Base-by-base conservation (phyloP, 371 early-diverging fungal genomes). In the Mortierella sp. region DNA sequence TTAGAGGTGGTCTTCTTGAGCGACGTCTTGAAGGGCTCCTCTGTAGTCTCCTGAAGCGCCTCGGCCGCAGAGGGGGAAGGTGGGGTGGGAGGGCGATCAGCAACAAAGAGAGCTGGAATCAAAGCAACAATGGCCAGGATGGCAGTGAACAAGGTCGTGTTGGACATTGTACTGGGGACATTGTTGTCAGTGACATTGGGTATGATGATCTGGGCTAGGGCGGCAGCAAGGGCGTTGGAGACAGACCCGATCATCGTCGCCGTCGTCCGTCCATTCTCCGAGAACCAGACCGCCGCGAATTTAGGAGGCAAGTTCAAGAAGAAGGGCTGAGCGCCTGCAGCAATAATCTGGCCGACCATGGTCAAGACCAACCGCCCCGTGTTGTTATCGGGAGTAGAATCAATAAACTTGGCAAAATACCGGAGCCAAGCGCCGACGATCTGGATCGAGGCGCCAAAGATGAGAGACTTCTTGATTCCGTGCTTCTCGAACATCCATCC, bases 211-310 rank as follows among this genome's bases (percentile, higher is more conserved):
- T 92, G 90, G 41, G 89, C 91, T 16, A 93, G 48, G 21, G 93
- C 93, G 44, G 90, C 91, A 71, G 93, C 93, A 44, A 89, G 51
- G 16, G 88, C 88, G 29, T 88, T 87, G 68, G 88, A 79, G 49
- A 90, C 87, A 10, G 88, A 84, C 56, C 88, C 89, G 70, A 94
- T 89, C 84, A 92, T 91, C 75, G 93, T 93, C 24, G 94, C 93
- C 32, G 92, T 92, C 27, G 94, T 90, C 44, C 94, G 84, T 54
- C 90, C 90, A 49, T 89, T 89, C 75, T 93, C 93, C 8, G 93
- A 89, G 87, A 94, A 94, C 95, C 95, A 94, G 32, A 89, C 88
- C 18, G 93, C 90, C 2, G 93, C 91, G 82, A 91, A 90, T 89
- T 93, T 90, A 41, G 93, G 91, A 77, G 90, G 92, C 11, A 90